Evolutionary conservation across 495 filamentous ascomycete species (phyloP), one percentile per base, ranked within the genome.

Genomic region (Amorphotheca resinae): DNA sequence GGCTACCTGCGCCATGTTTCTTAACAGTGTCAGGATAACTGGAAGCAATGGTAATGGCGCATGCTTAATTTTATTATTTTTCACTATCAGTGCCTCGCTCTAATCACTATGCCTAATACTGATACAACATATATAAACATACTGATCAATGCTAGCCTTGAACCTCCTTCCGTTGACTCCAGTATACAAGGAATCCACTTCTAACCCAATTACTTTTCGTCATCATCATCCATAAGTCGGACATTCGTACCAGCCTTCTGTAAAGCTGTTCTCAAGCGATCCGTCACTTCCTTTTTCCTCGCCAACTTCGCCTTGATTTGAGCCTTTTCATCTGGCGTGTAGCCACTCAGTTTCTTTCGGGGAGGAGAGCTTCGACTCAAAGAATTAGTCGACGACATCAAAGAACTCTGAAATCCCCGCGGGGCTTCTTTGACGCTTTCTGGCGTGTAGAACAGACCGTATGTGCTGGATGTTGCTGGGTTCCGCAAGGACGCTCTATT

Each of bases 261-360:
- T 33, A 70, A 54, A 23, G 57, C 62, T 11, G 51, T 45, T 49
- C 52, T 62, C 33, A 73, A 46, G 14, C 56, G 59, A 23, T 55
- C 67, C 26, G 75, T 60, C 35, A 82, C 59, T 12, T 65, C 69
- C 48, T 68, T 69, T 42, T 76, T 66, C 49, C 66, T 72, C 47
- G 66, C 59, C 23, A 61, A 56, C 52, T 74, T 82, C 21, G 64
- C 65, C 56, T 69, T 73, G 17, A 72, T 42, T 14, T 55, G 56
- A 44, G 48, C 55, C 59, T 66, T 73, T 57, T 76, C 72, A 31
- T 61, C 59, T 17, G 65, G 54, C 15, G 52, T 66, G 38, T 70
- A 79, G 69, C 54, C 67, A 57, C 52, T 70, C 45, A 61, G 56
- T 63, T 60, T 87, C 72, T 65, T 79, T 59, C 61, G 57, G 53